Percentiles rank a stretch among this genome's conserved stretches.
Conservation (phyloP, 345 rosid species). For the Eucalyptus coolabah region DNA sequence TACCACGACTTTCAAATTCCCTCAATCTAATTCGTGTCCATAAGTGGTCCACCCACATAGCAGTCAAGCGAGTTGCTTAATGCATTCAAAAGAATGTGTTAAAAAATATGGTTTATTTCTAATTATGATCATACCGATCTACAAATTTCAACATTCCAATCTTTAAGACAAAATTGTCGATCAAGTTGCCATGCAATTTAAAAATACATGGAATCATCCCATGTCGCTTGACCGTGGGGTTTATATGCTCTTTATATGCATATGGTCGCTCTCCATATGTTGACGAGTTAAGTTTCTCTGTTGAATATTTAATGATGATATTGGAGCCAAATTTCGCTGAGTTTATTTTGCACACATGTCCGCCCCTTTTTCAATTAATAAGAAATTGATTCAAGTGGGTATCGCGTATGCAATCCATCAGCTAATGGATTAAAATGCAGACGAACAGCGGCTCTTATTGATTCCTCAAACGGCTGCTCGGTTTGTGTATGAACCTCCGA, state of each 20-base stretch:
- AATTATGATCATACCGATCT: rapidly evolving
- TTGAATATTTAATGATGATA: too few species aligned
- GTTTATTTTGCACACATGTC: too few species aligned
- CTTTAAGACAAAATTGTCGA: rapidly evolving
- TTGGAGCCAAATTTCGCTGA: rapidly evolving
- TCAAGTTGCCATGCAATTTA: rapidly evolving
- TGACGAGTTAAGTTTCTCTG: too few species aligned
- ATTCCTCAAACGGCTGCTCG: background rate
- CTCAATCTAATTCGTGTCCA: rapidly evolving
- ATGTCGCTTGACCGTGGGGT: background rate
- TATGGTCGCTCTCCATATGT: rapidly evolving
- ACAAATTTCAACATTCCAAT: rapidly evolving
- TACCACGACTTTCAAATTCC: background rate
- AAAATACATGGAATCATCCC: too few species aligned
- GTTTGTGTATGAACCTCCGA: background rate
- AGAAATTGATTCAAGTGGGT: background rate
- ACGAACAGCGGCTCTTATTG: background rate
- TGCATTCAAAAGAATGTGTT: background rate
- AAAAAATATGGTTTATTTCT: too few species aligned
- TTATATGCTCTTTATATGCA: too few species aligned
- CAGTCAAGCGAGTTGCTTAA: background rate
- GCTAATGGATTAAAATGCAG: background rate
- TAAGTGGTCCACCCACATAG: background rate
- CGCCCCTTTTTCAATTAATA: background rate
- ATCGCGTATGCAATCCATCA: background rate